A percentile compares a stretch with the other conserved stretches of the same genome.
These are phyloP conservation scores for Cladophialophora chaetospira DNA, from an alignment of 2,329 filamentous ascomycete genomes.

Conservation along the genomic window DNA sequence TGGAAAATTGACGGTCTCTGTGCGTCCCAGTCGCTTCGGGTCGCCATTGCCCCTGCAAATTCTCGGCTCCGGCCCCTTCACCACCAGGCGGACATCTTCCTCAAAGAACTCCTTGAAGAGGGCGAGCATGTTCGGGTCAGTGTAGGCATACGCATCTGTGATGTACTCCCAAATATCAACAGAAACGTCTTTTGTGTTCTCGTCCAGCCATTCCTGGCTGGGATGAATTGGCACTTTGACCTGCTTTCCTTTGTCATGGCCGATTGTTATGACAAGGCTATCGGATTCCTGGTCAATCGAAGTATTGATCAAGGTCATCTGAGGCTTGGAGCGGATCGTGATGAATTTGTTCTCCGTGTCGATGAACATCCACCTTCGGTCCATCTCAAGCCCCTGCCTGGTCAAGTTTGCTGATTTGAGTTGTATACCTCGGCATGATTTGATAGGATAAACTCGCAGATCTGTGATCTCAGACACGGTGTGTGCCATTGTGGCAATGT, in stretches of 20 bases:
- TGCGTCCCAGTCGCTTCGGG: constrained; percentile 55
- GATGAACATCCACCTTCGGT: constrained; percentile 69
- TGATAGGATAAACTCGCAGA: constrained; percentile 65
- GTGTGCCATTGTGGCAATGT: constrained; percentile 15
- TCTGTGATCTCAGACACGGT: constrained; percentile 31
- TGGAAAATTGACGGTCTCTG: constrained; percentile 59
- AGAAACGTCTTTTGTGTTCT: constrained; percentile 52
- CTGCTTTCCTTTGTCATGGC: constrained; percentile 38
- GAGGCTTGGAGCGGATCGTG: constrained; percentile 62
- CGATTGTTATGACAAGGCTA: constrained; percentile 50
- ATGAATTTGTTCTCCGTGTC: constrained; percentile 58
- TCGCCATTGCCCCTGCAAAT: constrained; percentile 59
- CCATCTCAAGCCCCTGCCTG: constrained; percentile 61
- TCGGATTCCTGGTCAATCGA: constrained; percentile 49
- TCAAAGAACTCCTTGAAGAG: constrained; percentile 58
- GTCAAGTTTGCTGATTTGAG: constrained; percentile 55
- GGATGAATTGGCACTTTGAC: constrained; percentile 61
- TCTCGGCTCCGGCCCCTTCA: constrained; percentile 62
- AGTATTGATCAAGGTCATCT: constrained; percentile 65
- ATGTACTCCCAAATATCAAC: constrained; percentile 62
- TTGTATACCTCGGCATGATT: constrained; percentile 65
- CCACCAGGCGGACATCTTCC: constrained; percentile 57
- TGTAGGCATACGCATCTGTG: constrained; percentile 61
- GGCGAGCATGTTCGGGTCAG: constrained; percentile 50
- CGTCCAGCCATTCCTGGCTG: constrained; percentile 53